Evolutionary conservation across 148 eudicot genomes (phyloP), one percentile per base, ranked within the genome.

Genomic region (Fagopyrum esculentum): DNA sequence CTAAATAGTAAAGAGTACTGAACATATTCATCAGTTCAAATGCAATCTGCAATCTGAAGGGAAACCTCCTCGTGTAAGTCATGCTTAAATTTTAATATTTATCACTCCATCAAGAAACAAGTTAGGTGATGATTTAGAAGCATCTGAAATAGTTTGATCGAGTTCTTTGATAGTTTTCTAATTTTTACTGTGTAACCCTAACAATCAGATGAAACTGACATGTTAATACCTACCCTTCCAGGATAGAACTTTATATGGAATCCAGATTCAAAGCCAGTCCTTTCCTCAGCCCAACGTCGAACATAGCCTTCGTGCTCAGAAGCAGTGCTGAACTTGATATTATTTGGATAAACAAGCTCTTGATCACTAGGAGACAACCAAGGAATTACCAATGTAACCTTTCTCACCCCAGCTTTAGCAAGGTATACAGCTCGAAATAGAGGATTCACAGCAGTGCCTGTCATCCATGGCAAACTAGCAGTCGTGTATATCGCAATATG

Each of bases 381-480:
- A 35, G 98, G 98, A 81, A 94, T 84, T 9, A 90, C 97, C 82
- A 94, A 79, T 45, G 92, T 91, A 77, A 94, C 92, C 76, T 81
- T 87, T 61, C 87, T 80, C 71, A 77, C 79, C n/a, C 76, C 96
- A 61, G 83, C 86, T 85, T 91, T 90, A 49, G 90, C 93, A 26
- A 94, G 90, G 83, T 94, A 94, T 7, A 88, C 89, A 51, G 98
- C 98, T 77, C 98, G 97, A 70, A 94, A 94, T 54, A 94, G 81
- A 71, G 98, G 98, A 76, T 94, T 94, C 15, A 94, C 97, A 64
- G 98, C 87, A 29, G 98, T 93, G 52, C 98, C 97, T 17, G 98
- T 93, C 91, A 93, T 85, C 98, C 98, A 93, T 84, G 98, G 98
- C 71, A 94, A 85, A 85, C 98, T 94, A 68, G 98, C 98, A 45